A percentile compares a stretch with the other conserved stretches of the same genome.
These are phyloP conservation scores for Tolypocladium ophioglossoides DNA, from an alignment of 2,329 filamentous ascomycete genomes.

Conservation along the genomic window DNA sequence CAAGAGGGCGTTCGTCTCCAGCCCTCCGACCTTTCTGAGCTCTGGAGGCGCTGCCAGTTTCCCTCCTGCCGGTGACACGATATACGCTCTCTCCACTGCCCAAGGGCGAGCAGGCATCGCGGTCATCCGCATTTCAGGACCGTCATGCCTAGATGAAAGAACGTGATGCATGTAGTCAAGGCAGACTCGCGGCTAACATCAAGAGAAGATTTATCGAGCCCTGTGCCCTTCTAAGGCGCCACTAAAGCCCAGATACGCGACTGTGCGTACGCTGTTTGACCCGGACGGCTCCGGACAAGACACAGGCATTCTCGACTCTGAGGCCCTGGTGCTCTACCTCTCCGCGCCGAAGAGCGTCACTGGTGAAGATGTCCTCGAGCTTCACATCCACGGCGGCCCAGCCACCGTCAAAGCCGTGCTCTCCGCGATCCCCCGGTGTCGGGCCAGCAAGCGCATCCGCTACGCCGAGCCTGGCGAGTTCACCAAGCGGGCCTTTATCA, in stretches of 20 bases:
- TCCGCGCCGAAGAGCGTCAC: slow-evolving; percentile 74
- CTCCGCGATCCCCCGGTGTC: slow-evolving; percentile 56
- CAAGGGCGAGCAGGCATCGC: slow-evolving; percentile 82
- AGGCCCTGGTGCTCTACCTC: slow-evolving; percentile 75
- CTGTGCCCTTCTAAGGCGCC: slow-evolving; percentile 36
- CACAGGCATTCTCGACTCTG: slow-evolving; percentile 59
- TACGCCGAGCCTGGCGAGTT: slow-evolving; percentile 96
- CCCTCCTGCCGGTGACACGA: slow-evolving; percentile 45
- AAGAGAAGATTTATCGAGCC: slow-evolving; percentile 35
- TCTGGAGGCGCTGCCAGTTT: background rate
- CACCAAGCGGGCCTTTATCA: slow-evolving; percentile 82
- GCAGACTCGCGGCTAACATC: background rate
- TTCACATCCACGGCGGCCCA: slow-evolving; percentile 88
- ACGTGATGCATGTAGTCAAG: slow-evolving; percentile 8
- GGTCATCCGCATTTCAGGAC: slow-evolving; percentile 77
- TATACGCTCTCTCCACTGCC: slow-evolving; percentile 86
- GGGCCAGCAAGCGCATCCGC: slow-evolving; percentile 40
- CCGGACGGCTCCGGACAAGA: slow-evolving; percentile 14
- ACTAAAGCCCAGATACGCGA: slow-evolving; percentile 47
- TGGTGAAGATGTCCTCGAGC: slow-evolving; percentile 82
- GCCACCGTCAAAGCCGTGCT: slow-evolving; percentile 85
- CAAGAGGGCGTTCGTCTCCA: background rate
- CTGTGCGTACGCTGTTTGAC: slow-evolving; percentile 64
- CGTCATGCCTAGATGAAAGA: slow-evolving; percentile 56
- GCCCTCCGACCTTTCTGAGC: background rate